These are phyloP conservation scores for Quercus berberidifolia DNA, from an alignment of 306 rosid species.

Conservation along the genomic window DNA sequence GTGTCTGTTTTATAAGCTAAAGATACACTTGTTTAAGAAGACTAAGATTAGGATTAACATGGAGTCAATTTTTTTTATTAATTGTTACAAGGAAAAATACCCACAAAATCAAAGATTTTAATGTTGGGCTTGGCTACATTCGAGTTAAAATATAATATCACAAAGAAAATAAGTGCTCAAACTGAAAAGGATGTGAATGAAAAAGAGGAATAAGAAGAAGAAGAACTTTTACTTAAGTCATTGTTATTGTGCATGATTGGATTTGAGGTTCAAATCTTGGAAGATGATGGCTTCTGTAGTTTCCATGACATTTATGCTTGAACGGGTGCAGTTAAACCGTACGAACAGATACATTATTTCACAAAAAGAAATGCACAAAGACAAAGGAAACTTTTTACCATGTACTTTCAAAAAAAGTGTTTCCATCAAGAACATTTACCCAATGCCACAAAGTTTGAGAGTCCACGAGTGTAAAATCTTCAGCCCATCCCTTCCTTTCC, in stretches of 20 bases:
- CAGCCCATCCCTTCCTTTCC: slow-evolving; percentile 5
- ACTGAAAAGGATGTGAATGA: neutral
- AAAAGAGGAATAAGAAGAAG: neutral
- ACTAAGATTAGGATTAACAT: slow-evolving; percentile 15
- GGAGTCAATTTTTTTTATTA: neutral
- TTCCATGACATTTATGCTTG: slow-evolving; percentile 6
- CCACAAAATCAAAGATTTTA: slow-evolving; percentile 12
- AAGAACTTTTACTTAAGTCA: neutral
- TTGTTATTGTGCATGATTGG: neutral
- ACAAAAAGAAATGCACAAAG: slow-evolving; percentile 30
- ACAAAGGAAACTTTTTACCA: slow-evolving; percentile 17
- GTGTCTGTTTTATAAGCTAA: neutral
- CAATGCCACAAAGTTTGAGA: neutral
- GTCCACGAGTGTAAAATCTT: slow-evolving; percentile 30
- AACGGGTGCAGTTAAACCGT: slow-evolving; percentile 23
- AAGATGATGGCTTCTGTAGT: neutral
- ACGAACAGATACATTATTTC: slow-evolving; percentile 28
- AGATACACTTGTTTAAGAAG: neutral
- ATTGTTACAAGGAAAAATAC: neutral
- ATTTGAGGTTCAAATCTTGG: neutral
- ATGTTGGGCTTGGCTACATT: neutral
- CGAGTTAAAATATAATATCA: neutral
- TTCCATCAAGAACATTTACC: slow-evolving; percentile 5
- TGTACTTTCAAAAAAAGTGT: slow-evolving; percentile 13
- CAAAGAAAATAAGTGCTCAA: neutral